Base-by-base conservation (phyloP, 352 stramenopile genomes). In the Phytophthora sp. region DNA sequence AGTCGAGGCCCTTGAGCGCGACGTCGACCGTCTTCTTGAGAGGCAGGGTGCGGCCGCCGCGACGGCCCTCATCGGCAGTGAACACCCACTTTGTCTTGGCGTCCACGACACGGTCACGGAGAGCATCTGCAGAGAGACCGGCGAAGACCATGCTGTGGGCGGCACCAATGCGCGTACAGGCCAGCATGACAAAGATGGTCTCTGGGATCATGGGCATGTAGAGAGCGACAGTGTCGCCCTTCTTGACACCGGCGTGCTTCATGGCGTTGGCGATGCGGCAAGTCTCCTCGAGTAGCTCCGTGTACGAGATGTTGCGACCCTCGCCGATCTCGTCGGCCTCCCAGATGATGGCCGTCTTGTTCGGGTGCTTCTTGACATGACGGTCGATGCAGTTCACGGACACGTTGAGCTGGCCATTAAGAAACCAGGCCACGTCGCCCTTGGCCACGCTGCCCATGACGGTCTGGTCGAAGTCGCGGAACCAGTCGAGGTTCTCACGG, bases 161-260 rank as follows among this genome's bases (percentile, higher is more conserved):
- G 12, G 96, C 97, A 38, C 98, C 98, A 61, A 99, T 98, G 47
- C 98, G 90, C 21, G 95, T 90, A 67, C 97, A 99, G 3, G 98
- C 97, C 41, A 99, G 81, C 97, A 99, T 99, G 30, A 94, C 94
- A 74, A 98, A 98, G 35, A 93, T 92, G 7, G 95, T 79, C 74
- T 99, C 96, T 7, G 96, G 96, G 50, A 99, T 97, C 97, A 99
- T 99, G 35, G 98, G 97, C 97, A 99, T 98, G 86, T 99, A 99
- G 33, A 99, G 84, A 6, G 94, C 98, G 6, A 99, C 97, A 8
- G 94, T 89, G 82, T 99, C 96, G 2, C 96, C 96, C 69, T 97
- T 87, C 45, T 72, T 73, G 16, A 92, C 74, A n/a, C 96, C 96
- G 26, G 80, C 73, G 23, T 82, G 71, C 57, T 97, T 93, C 60